Conservation (phyloP, 225 moss, liverwort and hornwort species). For the Marchantia paleacea region DNA sequence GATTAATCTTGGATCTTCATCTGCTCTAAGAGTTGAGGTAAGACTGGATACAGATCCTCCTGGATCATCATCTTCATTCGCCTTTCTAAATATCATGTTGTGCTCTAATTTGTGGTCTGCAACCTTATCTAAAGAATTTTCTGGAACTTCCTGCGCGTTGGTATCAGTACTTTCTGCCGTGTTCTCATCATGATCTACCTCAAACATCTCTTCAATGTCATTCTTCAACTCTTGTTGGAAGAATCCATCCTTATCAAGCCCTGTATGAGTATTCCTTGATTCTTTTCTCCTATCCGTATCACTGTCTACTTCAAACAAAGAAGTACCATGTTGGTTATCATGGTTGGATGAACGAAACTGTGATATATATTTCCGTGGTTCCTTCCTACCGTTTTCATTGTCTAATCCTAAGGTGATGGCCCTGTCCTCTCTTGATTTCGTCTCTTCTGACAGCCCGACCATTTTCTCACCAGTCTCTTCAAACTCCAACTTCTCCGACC, state of each 20-base stretch:
- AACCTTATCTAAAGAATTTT: not conserved
- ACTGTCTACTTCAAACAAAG: not conserved
- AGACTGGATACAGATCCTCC: not conserved
- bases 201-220: not conserved
- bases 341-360: not conserved
- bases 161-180: not conserved
- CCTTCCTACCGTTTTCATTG: slow-evolving; percentile 49
- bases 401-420: slow-evolving; percentile 39
- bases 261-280: not conserved
- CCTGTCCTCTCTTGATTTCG: slow-evolving; percentile 25
- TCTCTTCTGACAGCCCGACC: slow-evolving; percentile 37
- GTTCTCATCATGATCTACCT: not conserved
- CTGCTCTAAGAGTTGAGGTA: not conserved
- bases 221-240: not conserved
- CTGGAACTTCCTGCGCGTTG: not conserved
- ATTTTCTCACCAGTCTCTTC: slow-evolving; percentile 11
- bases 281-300: not conserved
- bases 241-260: not conserved
- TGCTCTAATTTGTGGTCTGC: not conserved
- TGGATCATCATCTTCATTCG: slow-evolving; percentile 44
- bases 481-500: not conserved
- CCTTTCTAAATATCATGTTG: slow-evolving; percentile 28
- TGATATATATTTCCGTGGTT: slow-evolving; percentile 7
- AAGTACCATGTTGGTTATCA: not conserved
- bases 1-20: slow-evolving; percentile 3